These are phyloP conservation scores for Cystobasidiopsis lactophilus DNA, from an alignment of 768 basidiomycete species.

Conservation along the genomic window DNA sequence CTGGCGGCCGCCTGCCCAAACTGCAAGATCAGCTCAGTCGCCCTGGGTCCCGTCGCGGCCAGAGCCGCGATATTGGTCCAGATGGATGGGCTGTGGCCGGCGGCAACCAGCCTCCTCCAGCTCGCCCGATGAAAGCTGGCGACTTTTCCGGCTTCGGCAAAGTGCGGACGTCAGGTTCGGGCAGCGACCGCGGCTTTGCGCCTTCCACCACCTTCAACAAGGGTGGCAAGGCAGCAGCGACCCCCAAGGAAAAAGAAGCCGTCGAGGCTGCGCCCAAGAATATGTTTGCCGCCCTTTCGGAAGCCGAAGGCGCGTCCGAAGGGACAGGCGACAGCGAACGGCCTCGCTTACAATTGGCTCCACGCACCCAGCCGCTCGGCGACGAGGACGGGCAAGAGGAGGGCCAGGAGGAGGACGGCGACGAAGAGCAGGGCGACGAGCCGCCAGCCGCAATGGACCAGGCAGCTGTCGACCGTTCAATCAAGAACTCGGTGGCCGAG, in stretches of 20 bases:
- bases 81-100: conserved; percentile 52
- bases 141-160: conserved; percentile 75
- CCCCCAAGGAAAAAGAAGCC: conserved; percentile 36
- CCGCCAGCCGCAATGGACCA: conserved; percentile 56
- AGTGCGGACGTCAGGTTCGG: conserved; percentile 38
- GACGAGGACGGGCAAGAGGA: conserved; percentile 25
- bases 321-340: conserved; percentile 1
- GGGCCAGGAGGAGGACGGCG: conserved; percentile 29
- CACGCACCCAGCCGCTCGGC: conserved; percentile 9
- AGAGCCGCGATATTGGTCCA: conserved; percentile 37
- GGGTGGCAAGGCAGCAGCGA: conserved; percentile 27
- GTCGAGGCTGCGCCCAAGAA: conserved; percentile 33
- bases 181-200: conserved; percentile 40
- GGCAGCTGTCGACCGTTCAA: conserved; percentile 5
- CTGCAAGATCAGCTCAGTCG: conserved; percentile 39
- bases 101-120: conserved; percentile 30
- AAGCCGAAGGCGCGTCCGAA: conserved; percentile 27
- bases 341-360: conserved; percentile 10
- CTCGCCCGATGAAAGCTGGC: conserved; percentile 52
- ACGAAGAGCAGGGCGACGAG: conserved; percentile 28
- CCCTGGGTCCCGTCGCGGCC: conserved; percentile 70
- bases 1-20: conserved; percentile 23
- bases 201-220: conserved; percentile 67
- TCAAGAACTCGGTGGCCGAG: conserved; percentile 23
- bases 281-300: conserved; percentile 31